A percentile compares a stretch with the other conserved stretches of the same genome.
Conservation (phyloP, 2,329 filamentous ascomycete species). For the Stagonosporopsis cucurbitacearum region DNA sequence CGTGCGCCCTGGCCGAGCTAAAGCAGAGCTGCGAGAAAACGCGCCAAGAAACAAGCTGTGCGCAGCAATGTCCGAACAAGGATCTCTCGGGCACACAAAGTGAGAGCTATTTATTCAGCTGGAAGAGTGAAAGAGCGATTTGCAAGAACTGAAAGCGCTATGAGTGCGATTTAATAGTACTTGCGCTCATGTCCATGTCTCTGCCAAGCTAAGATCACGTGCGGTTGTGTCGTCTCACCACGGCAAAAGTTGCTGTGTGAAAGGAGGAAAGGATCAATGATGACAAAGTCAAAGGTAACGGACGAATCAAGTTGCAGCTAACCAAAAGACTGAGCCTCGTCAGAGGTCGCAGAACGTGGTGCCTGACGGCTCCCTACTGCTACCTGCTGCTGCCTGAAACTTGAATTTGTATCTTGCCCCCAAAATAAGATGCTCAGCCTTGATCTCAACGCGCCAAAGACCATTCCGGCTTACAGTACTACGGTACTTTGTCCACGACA, state of each 20-base stretch:
- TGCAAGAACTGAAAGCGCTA: not conserved
- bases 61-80: conserved; percentile 25
- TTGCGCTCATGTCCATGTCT: conserved; percentile 1
- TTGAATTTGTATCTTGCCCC: conserved; percentile 5
- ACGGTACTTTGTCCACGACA: not conserved
- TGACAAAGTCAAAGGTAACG: not conserved
- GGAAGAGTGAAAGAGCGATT: conserved; percentile 9
- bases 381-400: conserved; percentile 45
- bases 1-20: conserved; percentile 13
- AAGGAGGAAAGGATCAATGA: not conserved
- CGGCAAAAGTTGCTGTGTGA: conserved; percentile 11
- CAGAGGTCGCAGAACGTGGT: conserved; percentile 5
- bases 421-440: conserved; percentile 5
- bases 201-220: conserved; percentile 10
- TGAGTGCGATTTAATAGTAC: conserved; percentile 9
- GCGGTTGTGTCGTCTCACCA: conserved; percentile 1
- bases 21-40: conserved; percentile 38
- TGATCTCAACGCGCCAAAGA: not conserved
- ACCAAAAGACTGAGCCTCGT: not conserved
- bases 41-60: conserved; percentile 44
- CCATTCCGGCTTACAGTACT: not conserved
- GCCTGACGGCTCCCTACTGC: conserved; percentile 31
- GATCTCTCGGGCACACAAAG: not conserved
- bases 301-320: not conserved
- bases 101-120: conserved; percentile 31